phyloP scores from a whole-genome alignment of 495 filamentous ascomycete species.

The Lophiotrema nucula region DNA sequence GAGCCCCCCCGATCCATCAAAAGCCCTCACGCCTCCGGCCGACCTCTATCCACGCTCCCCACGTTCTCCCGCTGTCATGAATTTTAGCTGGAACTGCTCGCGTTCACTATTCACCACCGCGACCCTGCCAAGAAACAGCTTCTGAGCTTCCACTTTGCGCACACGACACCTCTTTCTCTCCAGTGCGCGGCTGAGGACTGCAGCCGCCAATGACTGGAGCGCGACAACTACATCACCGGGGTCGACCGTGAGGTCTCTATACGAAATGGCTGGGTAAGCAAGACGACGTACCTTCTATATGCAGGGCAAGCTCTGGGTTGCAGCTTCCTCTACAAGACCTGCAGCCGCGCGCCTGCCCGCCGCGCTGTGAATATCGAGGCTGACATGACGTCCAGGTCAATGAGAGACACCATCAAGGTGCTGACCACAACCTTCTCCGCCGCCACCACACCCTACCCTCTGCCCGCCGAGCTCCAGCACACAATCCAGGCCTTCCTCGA shows the following conservation, averaged over 20 bases:
- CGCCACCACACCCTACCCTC: conserved; percentile 49
- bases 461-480: conserved; percentile 60
- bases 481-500: conserved; percentile 62
- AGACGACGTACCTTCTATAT: not conserved
- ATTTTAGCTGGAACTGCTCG: not conserved
- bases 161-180: not conserved
- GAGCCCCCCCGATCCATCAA: not conserved
- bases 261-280: conserved; percentile 7
- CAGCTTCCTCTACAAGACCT: not conserved
- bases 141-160: not conserved
- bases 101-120: not conserved
- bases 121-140: no score
- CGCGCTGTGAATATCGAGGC: no score
- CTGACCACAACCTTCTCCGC: conserved; percentile 54
- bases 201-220: not conserved
- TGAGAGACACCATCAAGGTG: conserved; percentile 62
- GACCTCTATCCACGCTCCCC: not conserved
- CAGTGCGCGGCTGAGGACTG: not conserved
- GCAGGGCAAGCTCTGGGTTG: not conserved
- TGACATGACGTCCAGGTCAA: conserved; percentile 42
- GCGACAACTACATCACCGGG: no score
- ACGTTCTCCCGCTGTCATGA: conserved; percentile 12
- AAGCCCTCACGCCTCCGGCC: not conserved
- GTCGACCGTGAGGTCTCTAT: not conserved
- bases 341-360: no score